Base-by-base conservation (phyloP, 2,329 filamentous ascomycete species). In the Paracoccidioides lutzii region DNA sequence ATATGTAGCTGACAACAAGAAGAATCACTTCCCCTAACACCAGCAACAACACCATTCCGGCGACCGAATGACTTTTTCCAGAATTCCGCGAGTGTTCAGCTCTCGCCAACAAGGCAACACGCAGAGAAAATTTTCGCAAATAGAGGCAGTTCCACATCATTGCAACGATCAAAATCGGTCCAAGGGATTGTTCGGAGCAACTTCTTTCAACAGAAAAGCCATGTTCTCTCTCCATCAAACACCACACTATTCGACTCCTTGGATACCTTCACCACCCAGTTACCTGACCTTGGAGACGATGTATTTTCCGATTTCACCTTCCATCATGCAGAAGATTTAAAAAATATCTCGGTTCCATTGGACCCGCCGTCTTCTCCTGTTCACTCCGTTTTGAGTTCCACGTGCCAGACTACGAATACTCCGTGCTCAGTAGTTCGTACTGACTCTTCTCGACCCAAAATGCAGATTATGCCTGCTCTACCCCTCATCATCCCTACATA, bases 21-120 rank as follows among this genome's bases (percentile, higher is more conserved):
- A 52, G 43, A 57, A 22, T 57, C 58, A 8, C 59, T 81, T 60
- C 84, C 84, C 56, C 79, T 83, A 48, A 88, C 85, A 33, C 84
- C 85, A 54, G 79, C 78, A 63, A 80, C 82, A 53, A 86, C 82
- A 22, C 83, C 84, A 12, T 69, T 73, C 63, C 72, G 69, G 62
- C 65, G 67, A 61, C 66, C 69, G 53, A 66, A 67, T 58, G 67
- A 69, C 57, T 62, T 68, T 58, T 63, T 66, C 56, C 67, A 68
- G 46, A 69, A 72, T 54, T 67, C 67, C 59, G 67, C 67, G 59
- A 72, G 71, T 56, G 60, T 67, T 40, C 67, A 72, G 50, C 61
- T 67, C 30, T 73, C 72, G 28, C 72, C 73, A 37, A 67, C 66
- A 54, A 73, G 73, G 60, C 55, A 38, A 28, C 57, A 44, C n/a